Evolutionary conservation across 2,329 filamentous ascomycete genomes (phyloP).

Genomic region (Bipolaris oryzae): DNA sequence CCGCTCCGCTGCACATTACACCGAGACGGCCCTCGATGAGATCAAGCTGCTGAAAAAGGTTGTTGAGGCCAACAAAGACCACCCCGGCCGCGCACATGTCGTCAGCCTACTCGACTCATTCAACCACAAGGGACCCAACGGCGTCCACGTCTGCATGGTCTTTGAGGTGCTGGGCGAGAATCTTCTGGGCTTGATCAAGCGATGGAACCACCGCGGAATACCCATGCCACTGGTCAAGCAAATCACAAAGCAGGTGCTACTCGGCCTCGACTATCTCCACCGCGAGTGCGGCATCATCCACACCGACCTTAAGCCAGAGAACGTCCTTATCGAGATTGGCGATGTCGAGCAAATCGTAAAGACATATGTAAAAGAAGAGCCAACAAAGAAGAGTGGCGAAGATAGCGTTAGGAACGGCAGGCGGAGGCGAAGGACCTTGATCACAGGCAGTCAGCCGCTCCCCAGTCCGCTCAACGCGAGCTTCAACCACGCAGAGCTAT

Average conservation of each 20-base stretch:
- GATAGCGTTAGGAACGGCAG: constrained; percentile 93
- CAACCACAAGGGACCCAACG: constrained; percentile 95
- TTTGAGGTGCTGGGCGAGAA: constrained; percentile 98
- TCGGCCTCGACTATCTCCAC: constrained; percentile 95
- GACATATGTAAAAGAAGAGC: constrained; percentile 86
- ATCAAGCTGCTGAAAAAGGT: constrained; percentile 98
- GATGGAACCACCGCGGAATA: constrained; percentile 97
- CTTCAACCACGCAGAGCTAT: constrained; percentile 79
- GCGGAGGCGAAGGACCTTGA: constrained; percentile 86
- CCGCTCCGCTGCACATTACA: constrained; percentile 96
- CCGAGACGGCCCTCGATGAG: constrained; percentile 97
- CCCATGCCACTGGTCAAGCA: constrained; percentile 97
- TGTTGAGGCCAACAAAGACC: constrained; percentile 90
- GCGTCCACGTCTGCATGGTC: constrained; percentile 98
- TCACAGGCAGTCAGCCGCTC: constrained; percentile 94
- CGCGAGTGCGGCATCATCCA: constrained; percentile 99
- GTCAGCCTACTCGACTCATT: constrained; percentile 96
- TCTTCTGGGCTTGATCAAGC: constrained; percentile 91
- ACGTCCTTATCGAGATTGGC: constrained; percentile 97
- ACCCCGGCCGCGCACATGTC: constrained; percentile 92
- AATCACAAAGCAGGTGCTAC: constrained; percentile 95
- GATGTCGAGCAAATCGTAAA: constrained; percentile 99
- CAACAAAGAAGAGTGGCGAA: constrained; percentile 69
- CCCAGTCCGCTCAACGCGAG: constrained; percentile 92
- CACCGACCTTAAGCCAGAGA: constrained; percentile 96